Evolutionary conservation across 2,329 filamentous ascomycete species (phyloP).

Genomic region (Zopfia rhizophila): DNA sequence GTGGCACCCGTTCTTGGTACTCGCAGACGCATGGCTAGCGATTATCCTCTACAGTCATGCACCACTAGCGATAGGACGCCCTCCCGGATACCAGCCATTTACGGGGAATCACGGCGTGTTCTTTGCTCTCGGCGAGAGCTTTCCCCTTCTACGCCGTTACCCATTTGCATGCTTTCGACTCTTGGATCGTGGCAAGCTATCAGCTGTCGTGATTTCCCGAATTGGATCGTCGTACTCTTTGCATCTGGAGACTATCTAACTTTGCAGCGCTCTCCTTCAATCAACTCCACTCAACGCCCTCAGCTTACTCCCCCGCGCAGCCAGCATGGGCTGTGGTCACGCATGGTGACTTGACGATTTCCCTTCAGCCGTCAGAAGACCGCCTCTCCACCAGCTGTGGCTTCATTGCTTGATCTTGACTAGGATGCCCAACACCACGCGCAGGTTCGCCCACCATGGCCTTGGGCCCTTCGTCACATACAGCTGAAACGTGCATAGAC

Average conservation of each 20-base stretch:
- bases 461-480: conserved; percentile 34
- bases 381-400: conserved; percentile 13
- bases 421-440: conserved; percentile 9
- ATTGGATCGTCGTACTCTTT: conserved; percentile 29
- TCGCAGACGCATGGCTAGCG: conserved; percentile 3
- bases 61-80: conserved; percentile 10
- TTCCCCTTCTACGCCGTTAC: background rate
- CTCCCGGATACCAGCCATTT: conserved; percentile 7
- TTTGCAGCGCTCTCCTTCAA: conserved; percentile 15
- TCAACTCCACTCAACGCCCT: background rate
- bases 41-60: conserved; percentile 1
- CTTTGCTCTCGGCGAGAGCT: background rate
- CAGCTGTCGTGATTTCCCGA: conserved; percentile 41
- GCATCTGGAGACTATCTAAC: conserved; percentile 22
- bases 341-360: conserved; percentile 16
- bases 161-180: conserved; percentile 11
- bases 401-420: conserved; percentile 17
- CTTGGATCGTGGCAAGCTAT: conserved; percentile 26
- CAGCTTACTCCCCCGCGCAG: conserved; percentile 5
- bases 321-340: conserved; percentile 4
- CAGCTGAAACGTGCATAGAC: conserved; percentile 41
- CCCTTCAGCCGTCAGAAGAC: conserved; percentile 10
- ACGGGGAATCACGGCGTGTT: background rate
- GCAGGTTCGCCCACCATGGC: conserved; percentile 38
- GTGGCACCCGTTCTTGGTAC: conserved; percentile 1